These are phyloP conservation scores for Wickerhamiella domercqiae DNA, from an alignment of 805 yeast species.

Conservation along the genomic window DNA sequence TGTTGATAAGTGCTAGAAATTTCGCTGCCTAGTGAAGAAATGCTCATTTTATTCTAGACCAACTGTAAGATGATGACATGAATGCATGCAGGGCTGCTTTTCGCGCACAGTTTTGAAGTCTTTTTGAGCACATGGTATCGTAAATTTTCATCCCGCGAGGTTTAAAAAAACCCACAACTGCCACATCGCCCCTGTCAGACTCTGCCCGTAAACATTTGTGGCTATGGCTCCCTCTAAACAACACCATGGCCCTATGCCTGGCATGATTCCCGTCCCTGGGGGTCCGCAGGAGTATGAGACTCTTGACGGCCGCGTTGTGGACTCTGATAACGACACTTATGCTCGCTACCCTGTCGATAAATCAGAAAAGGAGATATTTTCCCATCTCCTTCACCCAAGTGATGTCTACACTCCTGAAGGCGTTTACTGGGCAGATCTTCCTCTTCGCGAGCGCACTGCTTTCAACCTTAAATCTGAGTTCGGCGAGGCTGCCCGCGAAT, in stretches of 20 bases:
- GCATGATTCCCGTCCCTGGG: conserved; percentile 25
- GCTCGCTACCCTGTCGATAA: conserved; percentile 18
- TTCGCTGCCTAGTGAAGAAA: no score
- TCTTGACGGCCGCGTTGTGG: conserved; percentile 21
- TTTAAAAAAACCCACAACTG: no score
- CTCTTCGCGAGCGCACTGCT: conserved; percentile 16
- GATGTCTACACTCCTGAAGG: conserved; percentile 24
- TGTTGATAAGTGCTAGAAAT: no score
- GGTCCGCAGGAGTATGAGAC: conserved; percentile 29
- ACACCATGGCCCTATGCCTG: conserved; percentile 24
- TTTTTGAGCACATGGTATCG: no score
- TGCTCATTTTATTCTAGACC: no score
- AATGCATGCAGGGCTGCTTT: no score
- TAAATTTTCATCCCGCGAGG: no score
- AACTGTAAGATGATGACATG: no score
- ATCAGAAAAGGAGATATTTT: conserved; percentile 24
- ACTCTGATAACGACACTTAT: conserved; percentile 16
- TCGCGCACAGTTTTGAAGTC: no score
- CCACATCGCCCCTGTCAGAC: no score
- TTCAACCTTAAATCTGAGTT: conserved; percentile 20
- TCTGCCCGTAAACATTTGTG: no score
- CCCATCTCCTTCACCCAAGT: conserved; percentile 22
- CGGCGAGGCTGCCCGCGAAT: conserved; percentile 21
- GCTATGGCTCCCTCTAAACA: background rate
- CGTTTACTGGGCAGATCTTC: conserved; percentile 27